A percentile compares a stretch with the other conserved stretches of the same genome.
Conservation (phyloP, 106 monocot genomes). For the Dendrobium huoshanense region DNA sequence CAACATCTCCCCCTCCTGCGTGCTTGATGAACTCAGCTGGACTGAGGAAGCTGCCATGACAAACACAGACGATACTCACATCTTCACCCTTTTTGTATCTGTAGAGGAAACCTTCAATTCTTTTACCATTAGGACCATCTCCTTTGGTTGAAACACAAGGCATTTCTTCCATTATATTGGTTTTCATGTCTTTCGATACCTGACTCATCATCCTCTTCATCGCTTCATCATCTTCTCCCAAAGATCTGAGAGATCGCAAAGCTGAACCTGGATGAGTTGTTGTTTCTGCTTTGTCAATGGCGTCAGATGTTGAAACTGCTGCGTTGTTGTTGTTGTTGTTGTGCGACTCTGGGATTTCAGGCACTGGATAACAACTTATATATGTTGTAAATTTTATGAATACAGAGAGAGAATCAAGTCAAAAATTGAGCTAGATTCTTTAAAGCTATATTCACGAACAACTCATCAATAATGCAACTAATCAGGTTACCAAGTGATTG, state of each 20-base stretch:
- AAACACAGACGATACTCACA: slow-evolving; percentile 40
- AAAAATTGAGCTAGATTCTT: no score
- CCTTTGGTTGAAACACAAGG: slow-evolving; percentile 38
- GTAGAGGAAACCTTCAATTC: slow-evolving; percentile 44
- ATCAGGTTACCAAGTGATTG: no score
- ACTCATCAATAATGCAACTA: no score
- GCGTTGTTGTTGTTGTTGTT: neutral
- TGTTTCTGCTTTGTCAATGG: neutral
- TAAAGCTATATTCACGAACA: no score
- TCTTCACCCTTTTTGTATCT: slow-evolving; percentile 34
- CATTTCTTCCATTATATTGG: slow-evolving; percentile 33
- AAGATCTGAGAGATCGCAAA: neutral
- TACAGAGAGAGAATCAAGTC: no score
- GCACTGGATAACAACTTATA: neutral
- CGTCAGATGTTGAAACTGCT: neutral
- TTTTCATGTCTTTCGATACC: slow-evolving; percentile 18
- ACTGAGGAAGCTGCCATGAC: slow-evolving; percentile 39
- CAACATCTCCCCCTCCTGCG: slow-evolving; percentile 38
- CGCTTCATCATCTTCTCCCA: slow-evolving; percentile 9
- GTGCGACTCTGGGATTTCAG: neutral
- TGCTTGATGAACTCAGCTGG: slow-evolving; percentile 43
- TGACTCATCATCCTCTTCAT: neutral
- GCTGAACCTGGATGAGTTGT: neutral
- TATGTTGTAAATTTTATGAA: no score
- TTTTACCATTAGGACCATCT: slow-evolving; percentile 32